Evolutionary conservation across 1,139 yeast species (phyloP), one percentile per base, ranked within the genome.

Genomic region (Scheffersomyces lignicola): DNA sequence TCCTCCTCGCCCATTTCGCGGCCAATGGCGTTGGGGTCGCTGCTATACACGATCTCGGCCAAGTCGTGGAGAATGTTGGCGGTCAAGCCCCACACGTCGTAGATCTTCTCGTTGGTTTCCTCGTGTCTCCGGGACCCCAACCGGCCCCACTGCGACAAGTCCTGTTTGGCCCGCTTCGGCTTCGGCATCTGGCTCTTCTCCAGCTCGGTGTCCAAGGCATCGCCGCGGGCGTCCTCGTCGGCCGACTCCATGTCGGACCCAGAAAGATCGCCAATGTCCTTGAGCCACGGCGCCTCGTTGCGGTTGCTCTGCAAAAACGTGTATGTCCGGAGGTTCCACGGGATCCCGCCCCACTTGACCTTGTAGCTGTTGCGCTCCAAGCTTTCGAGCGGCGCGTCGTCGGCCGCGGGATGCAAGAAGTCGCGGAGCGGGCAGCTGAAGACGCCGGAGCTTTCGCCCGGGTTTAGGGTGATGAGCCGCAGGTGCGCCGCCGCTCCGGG

Each of bases 51-150:
- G 4, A 86, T 65, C 36, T 76, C 71, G 4, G 95, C 89, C 23
- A 85, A 58, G 53, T 89, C 96, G 45, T 82, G 84, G 10, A 89
- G 58, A 7, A 89, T 86, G 49, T 86, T 84, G 3, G 96, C 96
- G 0, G 96, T 89, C 31, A 89, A 61, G 0, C 97, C 96, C 97
- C 96, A 89, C 3, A 89, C 86, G 48, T 84, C 86, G 51, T 83
- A 76, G 29, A 73, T 60, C 42, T 64, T 65, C 38, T 67, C 68
- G 40, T 67, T 62, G 7, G 73, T 64, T 11, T 48, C 57, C 6
- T 63, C 52, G 39, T 66, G 62, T 17, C 66, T 48, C 34, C 75
- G 49, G 11, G 71, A 56, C 2, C 77, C 77, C 24, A 58, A 47
- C 39, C 67, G 53, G 2, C 76, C 76, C 76, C 76, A 70, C 15